Percentiles rank a stretch among this genome's conserved stretches.
These are phyloP conservation scores for Eutrema salsugineum DNA, from an alignment of 441 rosid species.

Conservation along the genomic window DNA sequence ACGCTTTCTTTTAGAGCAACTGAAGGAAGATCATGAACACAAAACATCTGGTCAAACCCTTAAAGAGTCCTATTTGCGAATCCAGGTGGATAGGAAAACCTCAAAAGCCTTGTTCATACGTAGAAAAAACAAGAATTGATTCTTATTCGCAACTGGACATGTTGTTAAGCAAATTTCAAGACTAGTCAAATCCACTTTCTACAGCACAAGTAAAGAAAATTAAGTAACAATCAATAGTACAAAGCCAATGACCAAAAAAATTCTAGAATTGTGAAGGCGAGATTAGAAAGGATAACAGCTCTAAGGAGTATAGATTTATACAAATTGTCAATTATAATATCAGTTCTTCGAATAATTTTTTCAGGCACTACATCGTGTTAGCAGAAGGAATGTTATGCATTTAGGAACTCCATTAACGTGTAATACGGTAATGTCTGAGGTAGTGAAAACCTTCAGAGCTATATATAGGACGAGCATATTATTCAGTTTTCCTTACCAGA, in stretches of 20 bases:
- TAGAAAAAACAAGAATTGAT: neutral
- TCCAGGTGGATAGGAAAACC: neutral
- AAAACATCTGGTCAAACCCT: neutral
- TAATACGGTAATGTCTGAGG: neutral
- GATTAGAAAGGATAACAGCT: neutral
- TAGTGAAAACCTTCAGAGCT: neutral
- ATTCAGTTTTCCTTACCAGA: conserved; percentile 63
- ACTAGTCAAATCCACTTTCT: neutral
- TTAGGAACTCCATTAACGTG: neutral
- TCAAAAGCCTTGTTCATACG: neutral
- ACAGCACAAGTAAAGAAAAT: neutral
- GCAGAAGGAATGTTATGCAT: neutral
- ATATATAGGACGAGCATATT: neutral
- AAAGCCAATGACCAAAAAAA: neutral
- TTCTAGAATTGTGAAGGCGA: neutral
- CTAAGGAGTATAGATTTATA: neutral
- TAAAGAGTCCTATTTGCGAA: neutral
- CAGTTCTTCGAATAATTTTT: neutral
- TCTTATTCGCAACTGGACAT: neutral
- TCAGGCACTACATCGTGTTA: neutral
- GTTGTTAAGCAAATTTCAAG: neutral
- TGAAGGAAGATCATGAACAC: neutral
- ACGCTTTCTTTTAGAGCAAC: neutral
- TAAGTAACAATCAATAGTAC: neutral
- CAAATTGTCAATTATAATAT: neutral